A percentile compares a stretch with the other conserved stretches of the same genome.
phyloP scores from a whole-genome alignment of 805 yeast species.

The Yarrowia sp. region DNA sequence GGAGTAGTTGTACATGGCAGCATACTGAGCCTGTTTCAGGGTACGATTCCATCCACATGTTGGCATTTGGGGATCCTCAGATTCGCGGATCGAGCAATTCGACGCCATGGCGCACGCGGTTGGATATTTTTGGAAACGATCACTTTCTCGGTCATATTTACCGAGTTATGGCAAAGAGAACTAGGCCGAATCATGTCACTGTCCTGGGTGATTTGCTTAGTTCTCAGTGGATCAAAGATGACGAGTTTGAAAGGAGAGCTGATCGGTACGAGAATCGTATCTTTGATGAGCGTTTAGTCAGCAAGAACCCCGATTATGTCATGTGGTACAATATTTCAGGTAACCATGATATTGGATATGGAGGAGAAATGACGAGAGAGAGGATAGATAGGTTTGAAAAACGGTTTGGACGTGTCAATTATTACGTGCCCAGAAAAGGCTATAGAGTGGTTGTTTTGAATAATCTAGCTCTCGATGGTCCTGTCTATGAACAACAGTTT shows the following conservation, averaged over 20 bases:
- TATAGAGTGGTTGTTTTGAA: slow-evolving; percentile 89
- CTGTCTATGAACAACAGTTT: slow-evolving; percentile 74
- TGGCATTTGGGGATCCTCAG: slow-evolving; percentile 96
- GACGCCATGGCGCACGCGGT: slow-evolving; percentile 66
- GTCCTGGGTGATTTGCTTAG: slow-evolving; percentile 93
- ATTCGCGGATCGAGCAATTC: slow-evolving; percentile 81
- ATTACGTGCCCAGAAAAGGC: slow-evolving; percentile 60
- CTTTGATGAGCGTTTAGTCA: slow-evolving; percentile 33
- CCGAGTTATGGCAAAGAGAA: slow-evolving; percentile 56
- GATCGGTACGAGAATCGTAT: slow-evolving; percentile 49
- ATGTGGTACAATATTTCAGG: slow-evolving; percentile 66
- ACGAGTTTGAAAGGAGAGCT: slow-evolving; percentile 80
- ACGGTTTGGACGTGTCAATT: slow-evolving; percentile 83
- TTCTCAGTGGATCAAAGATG: slow-evolving; percentile 90
- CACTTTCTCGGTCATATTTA: slow-evolving; percentile 83
- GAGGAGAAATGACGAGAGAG: slow-evolving; percentile 91
- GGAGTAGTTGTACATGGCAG: background rate
- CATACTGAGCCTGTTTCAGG: background rate
- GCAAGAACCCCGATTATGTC: slow-evolving; percentile 44
- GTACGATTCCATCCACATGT: slow-evolving; percentile 47
- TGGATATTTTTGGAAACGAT: slow-evolving; percentile 91
- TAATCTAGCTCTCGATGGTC: slow-evolving; percentile 83
- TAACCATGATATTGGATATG: slow-evolving; percentile 93
- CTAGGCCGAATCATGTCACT: slow-evolving; percentile 75
- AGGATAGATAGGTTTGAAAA: slow-evolving; percentile 76